Percentiles rank a stretch among this genome's conserved stretches.
Evolutionary conservation across 352 stramenopile species (phyloP).

Genomic region (Globisporangium camurandrum): DNA sequence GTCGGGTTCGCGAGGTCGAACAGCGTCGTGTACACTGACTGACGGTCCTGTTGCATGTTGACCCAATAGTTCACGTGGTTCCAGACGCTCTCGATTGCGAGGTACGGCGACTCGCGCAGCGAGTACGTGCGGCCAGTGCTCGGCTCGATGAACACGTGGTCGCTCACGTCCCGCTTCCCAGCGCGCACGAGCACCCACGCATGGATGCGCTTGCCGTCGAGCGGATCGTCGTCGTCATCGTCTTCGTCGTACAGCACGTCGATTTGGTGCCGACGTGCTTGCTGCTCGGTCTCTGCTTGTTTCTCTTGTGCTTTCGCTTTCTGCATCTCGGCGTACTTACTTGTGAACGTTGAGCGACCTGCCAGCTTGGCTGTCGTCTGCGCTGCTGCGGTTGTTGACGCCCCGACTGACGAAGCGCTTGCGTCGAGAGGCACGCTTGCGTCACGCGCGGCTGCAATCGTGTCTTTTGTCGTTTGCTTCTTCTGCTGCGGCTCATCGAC

Average conservation of each 20-base stretch:
- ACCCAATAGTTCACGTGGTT: constrained; percentile 96
- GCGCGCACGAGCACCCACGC: constrained; percentile 90
- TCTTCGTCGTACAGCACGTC: constrained; percentile 54
- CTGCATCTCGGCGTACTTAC: constrained; percentile 54
- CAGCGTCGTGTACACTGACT: constrained; percentile 49
- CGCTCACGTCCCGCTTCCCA: constrained; percentile 81
- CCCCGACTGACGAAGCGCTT: too few species aligned
- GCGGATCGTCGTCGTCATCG: constrained; percentile 61
- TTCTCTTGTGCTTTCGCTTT: constrained; percentile 41
- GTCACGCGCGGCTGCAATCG: background rate
- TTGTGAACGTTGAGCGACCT: constrained; percentile 55
- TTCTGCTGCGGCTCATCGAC: constrained; percentile 45
- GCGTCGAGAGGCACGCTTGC: background rate
- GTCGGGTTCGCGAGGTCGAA: constrained; percentile 82
- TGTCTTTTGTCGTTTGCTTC: constrained; percentile 7
- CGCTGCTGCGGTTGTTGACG: background rate
- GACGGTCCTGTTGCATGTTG: constrained; percentile 88
- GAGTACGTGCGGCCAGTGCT: constrained; percentile 87
- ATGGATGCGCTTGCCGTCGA: constrained; percentile 75
- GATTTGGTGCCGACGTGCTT: constrained; percentile 28
- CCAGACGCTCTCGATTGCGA: constrained; percentile 84
- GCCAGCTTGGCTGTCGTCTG: constrained; percentile 26
- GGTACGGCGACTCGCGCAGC: constrained; percentile 76
- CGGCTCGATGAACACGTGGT: constrained; percentile 90
- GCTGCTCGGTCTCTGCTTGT: constrained; percentile 12